These are phyloP conservation scores for Cicer pinnatifidum DNA, from an alignment of 306 rosid genomes.

Conservation along the genomic window DNA sequence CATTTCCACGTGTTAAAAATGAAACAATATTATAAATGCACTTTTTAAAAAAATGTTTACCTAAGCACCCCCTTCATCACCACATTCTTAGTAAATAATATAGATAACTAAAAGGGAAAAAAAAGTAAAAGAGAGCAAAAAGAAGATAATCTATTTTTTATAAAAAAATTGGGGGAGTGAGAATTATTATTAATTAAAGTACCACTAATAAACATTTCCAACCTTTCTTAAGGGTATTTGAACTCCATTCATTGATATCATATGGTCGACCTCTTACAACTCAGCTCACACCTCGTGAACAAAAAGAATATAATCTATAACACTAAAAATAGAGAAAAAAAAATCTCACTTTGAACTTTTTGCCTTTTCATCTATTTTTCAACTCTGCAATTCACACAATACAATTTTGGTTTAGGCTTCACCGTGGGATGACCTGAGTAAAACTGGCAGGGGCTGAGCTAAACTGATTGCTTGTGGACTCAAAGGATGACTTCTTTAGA, in stretches of 20 bases:
- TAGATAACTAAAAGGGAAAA: background rate
- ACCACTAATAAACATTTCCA: no score
- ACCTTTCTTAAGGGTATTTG: no score
- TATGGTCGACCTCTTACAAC: no score
- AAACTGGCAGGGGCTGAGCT: constrained; percentile 59
- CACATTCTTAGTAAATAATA: constrained; percentile 2
- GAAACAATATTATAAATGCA: background rate
- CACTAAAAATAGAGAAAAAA: background rate
- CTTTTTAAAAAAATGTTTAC: background rate
- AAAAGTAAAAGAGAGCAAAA: constrained; percentile 5
- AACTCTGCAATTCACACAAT: constrained; percentile 34
- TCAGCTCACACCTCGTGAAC: no score
- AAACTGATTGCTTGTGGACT: constrained; percentile 53
- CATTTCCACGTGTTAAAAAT: background rate
- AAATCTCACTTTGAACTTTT: constrained; percentile 1
- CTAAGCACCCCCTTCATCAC: background rate
- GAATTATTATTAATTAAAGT: no score
- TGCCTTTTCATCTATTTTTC: background rate
- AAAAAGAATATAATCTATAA: background rate
- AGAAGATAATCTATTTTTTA: no score
- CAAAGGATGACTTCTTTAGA: constrained; percentile 46
- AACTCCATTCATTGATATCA: no score
- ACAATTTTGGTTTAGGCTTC: constrained; percentile 44
- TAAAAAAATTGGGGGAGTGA: no score
- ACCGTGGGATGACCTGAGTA: constrained; percentile 73